Conservation (phyloP, 441 rosid genomes). For the Populus hybrid region DNA sequence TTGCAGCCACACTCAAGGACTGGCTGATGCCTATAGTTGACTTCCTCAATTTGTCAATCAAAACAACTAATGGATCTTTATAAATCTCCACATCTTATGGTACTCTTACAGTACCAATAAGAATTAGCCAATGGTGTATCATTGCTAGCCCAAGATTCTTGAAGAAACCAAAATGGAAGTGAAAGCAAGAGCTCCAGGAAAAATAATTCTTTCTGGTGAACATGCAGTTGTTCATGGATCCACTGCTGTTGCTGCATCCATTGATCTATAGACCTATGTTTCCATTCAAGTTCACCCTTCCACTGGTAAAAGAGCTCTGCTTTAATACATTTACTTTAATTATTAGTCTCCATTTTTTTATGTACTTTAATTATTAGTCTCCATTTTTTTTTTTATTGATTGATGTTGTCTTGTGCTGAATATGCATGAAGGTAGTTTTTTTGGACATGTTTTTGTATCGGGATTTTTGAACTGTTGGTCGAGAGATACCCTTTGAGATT, state of each 20-base stretch:
- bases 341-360: not conserved
- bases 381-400: too few species aligned
- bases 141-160: not conserved
- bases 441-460: not conserved
- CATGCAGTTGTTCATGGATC: conserved; percentile 96
- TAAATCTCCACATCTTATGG: too few species aligned
- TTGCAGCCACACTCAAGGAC: too few species aligned
- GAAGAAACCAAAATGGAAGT: conserved; percentile 55
- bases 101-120: too few species aligned
- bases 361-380: not conserved
- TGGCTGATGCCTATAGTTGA: too few species aligned
- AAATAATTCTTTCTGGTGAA: conserved; percentile 88
- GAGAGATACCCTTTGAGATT: not conserved
- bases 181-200: conserved; percentile 89
- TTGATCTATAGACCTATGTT: conserved; percentile 69
- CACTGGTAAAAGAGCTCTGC: conserved; percentile 32
- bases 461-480: not conserved
- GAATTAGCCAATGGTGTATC: not conserved
- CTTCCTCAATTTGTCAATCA: too few species aligned
- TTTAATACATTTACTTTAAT: not conserved
- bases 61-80: too few species aligned
- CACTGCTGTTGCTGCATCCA: conserved; percentile 82
- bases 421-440: not conserved
- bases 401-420: not conserved
- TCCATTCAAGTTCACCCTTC: conserved; percentile 47